A percentile compares a stretch with the other conserved stretches of the same genome.
phyloP scores from a whole-genome alignment of 1,284 basidiomycete genomes.

The Malassezia obtusa region DNA sequence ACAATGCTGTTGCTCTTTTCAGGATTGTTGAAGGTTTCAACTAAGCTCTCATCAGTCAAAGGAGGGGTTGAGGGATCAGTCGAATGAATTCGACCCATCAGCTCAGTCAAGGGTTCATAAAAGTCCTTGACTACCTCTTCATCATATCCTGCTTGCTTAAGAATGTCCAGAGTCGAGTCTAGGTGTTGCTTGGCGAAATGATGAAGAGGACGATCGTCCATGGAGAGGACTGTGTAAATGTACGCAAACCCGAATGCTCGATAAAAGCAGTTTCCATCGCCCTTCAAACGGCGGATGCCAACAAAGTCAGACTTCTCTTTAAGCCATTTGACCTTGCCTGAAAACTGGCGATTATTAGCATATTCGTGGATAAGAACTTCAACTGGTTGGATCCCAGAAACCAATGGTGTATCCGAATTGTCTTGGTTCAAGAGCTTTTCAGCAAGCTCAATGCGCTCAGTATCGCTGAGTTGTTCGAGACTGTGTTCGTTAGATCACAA shows the following conservation, averaged over 20 bases:
- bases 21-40: constrained; percentile 34
- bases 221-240: constrained; percentile 25
- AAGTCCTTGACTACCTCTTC: constrained; percentile 26
- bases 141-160: constrained; percentile 33
- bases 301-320: constrained; percentile 22
- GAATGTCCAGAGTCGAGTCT: constrained; percentile 24
- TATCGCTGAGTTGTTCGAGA: constrained; percentile 23
- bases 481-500: constrained; percentile 6
- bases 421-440: constrained; percentile 22
- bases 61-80: constrained; percentile 23
- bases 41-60: constrained; percentile 23
- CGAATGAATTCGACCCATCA: constrained; percentile 25
- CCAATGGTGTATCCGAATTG: constrained; percentile 19
- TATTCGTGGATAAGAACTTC: constrained; percentile 27
- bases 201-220: constrained; percentile 28
- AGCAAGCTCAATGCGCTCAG: constrained; percentile 27
- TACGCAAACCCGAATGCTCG: constrained; percentile 37
- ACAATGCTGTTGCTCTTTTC: constrained; percentile 39
- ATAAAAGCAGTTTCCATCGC: constrained; percentile 45
- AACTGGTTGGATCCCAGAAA: constrained; percentile 26
- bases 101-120: constrained; percentile 27
- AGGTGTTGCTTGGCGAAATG: constrained; percentile 28
- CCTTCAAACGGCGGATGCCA: constrained; percentile 27
- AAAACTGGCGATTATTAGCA: constrained; percentile 20
- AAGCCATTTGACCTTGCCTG: constrained; percentile 32